Percentiles rank a stretch among this genome's conserved stretches.
Conservation (phyloP, 345 rosid species). For the Gossypium anomalum region DNA sequence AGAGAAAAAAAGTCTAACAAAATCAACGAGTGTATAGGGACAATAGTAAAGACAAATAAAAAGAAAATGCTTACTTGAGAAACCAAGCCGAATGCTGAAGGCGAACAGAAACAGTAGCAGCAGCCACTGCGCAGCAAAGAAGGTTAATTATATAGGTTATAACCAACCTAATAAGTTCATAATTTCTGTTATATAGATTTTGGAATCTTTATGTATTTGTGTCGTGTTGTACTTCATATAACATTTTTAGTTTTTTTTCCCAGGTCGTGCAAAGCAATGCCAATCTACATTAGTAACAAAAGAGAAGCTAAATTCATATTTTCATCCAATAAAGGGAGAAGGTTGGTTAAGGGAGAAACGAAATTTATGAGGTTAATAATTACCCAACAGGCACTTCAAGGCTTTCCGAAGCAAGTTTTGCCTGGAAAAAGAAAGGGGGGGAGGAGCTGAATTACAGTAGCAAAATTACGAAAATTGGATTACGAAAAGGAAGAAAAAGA, state of each 20-base stretch:
- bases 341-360: background rate
- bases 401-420: conserved; percentile 63
- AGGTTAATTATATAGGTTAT: background rate
- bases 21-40: no score
- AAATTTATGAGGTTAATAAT: conserved; percentile 1
- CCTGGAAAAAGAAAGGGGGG: conserved; percentile 32
- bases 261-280: background rate
- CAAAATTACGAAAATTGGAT: background rate
- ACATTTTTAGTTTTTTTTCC: background rate
- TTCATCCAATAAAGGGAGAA: background rate
- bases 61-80: no score
- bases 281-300: background rate
- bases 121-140: no score
- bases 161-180: background rate
- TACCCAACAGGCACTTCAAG: conserved; percentile 91
- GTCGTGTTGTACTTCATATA: background rate
- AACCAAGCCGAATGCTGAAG: no score
- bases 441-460: background rate
- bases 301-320: conserved; percentile 2
- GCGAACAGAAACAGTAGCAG: no score
- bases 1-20: no score
- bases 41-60: no score
- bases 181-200: background rate
- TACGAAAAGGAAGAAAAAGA: background rate
- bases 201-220: background rate